These are phyloP conservation scores for Helicostylum pulchrum DNA, from an alignment of 192 early-diverging fungal species.

Conservation along the genomic window DNA sequence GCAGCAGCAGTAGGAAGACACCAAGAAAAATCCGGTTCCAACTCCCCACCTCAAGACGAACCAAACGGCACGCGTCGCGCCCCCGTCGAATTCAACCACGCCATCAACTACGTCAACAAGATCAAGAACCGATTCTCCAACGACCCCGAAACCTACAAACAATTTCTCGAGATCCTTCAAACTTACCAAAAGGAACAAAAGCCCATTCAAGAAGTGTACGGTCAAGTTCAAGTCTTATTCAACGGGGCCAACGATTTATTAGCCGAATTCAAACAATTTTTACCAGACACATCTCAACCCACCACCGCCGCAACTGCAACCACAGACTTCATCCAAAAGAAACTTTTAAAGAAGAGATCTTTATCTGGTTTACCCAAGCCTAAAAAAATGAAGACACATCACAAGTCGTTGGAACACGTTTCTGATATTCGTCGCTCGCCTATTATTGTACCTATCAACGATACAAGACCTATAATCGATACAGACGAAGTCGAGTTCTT, in stretches of 20 bases:
- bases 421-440: constrained; percentile 4
- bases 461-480: not conserved
- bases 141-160: constrained; percentile 94
- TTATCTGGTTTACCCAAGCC: not conserved
- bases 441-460: not conserved
- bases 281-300: constrained; percentile 78
- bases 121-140: constrained; percentile 94
- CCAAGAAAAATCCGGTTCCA: not conserved
- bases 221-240: constrained; percentile 89
- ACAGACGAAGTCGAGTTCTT: constrained; percentile 91
- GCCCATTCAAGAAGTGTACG: constrained; percentile 96
- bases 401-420: not conserved
- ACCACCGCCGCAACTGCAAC: not conserved
- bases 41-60: not conserved
- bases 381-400: not conserved
- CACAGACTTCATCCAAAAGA: constrained; percentile 28
- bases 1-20: not conserved
- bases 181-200: constrained; percentile 95
- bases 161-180: constrained; percentile 96
- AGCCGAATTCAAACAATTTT: constrained; percentile 97
- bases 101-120: constrained; percentile 99
- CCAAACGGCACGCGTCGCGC: constrained; percentile 38
- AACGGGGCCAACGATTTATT: constrained; percentile 85
- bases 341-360: not conserved
- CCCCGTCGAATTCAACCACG: constrained; percentile 96